Percentiles rank a stretch among this genome's conserved stretches.
Conservation (phyloP, 352 stramenopile species). For the Elongisporangium undulatum region DNA sequence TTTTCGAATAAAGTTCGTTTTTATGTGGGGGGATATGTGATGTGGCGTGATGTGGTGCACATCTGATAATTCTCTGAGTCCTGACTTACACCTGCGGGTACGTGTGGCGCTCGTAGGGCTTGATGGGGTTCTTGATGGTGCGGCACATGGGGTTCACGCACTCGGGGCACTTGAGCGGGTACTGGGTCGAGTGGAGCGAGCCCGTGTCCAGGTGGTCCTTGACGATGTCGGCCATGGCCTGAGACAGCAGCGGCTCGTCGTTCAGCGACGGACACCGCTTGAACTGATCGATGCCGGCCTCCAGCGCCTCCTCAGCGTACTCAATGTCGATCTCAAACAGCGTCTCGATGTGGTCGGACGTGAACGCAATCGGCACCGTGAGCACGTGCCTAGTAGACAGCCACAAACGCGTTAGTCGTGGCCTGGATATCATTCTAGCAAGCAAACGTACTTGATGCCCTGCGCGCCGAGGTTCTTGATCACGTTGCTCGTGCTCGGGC, state of each 20-base stretch:
- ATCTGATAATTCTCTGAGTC: not conserved
- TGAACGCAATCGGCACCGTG: constrained; percentile 98
- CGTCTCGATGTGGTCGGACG: constrained; percentile 99
- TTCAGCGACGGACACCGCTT: constrained; percentile 95
- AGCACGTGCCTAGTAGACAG: constrained; percentile 80
- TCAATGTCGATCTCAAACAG: constrained; percentile 99
- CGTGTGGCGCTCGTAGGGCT: constrained; percentile 37
- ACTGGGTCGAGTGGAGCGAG: constrained; percentile 70
- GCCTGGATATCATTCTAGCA: too few relatives aligned
- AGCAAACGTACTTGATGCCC: constrained; percentile 84
- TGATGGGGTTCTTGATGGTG: constrained; percentile 82
- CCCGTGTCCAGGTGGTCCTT: constrained; percentile 88
- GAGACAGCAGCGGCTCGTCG: constrained; percentile 92
- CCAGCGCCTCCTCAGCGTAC: constrained; percentile 95
- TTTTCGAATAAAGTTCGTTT: not conserved
- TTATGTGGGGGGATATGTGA: not conserved
- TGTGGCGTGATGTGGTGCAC: not conserved
- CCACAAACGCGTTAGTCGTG: not conserved
- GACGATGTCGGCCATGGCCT: constrained; percentile 97
- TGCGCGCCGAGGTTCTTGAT: constrained; percentile 90
- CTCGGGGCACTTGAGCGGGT: constrained; percentile 79
- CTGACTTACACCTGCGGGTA: not conserved
- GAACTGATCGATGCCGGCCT: constrained; percentile 94
- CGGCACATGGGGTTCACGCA: constrained; percentile 85
- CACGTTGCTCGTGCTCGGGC: constrained; percentile 95